Percentiles rank a stretch among this genome's conserved stretches.
phyloP scores from a whole-genome alignment of 805 yeast species.

The Ogataea methylovora region DNA sequence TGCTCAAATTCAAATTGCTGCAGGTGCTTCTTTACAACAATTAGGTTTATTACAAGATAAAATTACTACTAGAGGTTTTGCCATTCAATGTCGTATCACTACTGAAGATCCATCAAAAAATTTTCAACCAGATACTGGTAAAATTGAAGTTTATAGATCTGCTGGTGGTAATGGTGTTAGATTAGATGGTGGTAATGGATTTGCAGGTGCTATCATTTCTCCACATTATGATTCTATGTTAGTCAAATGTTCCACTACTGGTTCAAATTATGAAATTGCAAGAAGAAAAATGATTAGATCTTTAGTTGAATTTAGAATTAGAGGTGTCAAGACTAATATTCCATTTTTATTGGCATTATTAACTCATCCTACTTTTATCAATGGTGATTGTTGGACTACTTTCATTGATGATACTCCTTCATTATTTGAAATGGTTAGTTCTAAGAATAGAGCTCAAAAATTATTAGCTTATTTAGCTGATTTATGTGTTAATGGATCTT shows the following conservation, averaged over 20 bases:
- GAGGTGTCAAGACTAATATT: slow-evolving; percentile 98
- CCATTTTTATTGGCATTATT: slow-evolving; percentile 89
- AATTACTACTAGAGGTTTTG: slow-evolving; percentile 94
- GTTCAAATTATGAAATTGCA: slow-evolving; percentile 92
- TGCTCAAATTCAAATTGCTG: slow-evolving; percentile 97
- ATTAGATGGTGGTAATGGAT: slow-evolving; percentile 97
- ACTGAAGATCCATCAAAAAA: slow-evolving; percentile 96
- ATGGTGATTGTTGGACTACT: slow-evolving; percentile 94
- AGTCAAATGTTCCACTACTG: slow-evolving; percentile 96
- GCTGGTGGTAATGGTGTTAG: slow-evolving; percentile 99
- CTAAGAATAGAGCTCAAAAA: slow-evolving; percentile 96
- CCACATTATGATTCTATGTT: slow-evolving; percentile 98
- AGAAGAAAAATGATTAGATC: slow-evolving; percentile 98
- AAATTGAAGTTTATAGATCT: slow-evolving; percentile 94
- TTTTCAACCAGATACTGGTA: slow-evolving; percentile 98
- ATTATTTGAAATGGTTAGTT: slow-evolving; percentile 86
- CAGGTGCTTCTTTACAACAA: slow-evolving; percentile 91
- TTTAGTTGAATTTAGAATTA: slow-evolving; percentile 91
- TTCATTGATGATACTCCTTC: slow-evolving; percentile 97
- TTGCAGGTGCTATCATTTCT: slow-evolving; percentile 92
- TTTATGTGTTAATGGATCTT: slow-evolving; percentile 90
- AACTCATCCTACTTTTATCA: slow-evolving; percentile 81
- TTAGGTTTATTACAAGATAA: slow-evolving; percentile 90
- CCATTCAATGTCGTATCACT: slow-evolving; percentile 98
- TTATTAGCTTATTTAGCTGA: slow-evolving; percentile 87